These are phyloP conservation scores for Phytopythium oedochilum DNA, from an alignment of 352 stramenopile species.

Conservation along the genomic window DNA sequence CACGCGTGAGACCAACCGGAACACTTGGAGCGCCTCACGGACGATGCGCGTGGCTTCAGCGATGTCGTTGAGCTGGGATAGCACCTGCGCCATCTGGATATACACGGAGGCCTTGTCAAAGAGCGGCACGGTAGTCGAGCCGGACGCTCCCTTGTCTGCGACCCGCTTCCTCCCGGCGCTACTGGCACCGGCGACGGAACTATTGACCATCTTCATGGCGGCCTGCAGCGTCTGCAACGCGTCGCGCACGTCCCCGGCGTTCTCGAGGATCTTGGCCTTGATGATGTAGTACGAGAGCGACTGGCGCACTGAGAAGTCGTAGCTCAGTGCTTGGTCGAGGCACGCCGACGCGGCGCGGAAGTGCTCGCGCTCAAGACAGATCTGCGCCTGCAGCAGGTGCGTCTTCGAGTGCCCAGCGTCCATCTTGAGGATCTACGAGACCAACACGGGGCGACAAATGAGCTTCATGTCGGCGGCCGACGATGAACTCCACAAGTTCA, in stretches of 20 bases:
- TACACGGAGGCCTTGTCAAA: slow-evolving; percentile 88
- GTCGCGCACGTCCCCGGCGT: slow-evolving; percentile 70
- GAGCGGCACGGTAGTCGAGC: slow-evolving; percentile 29
- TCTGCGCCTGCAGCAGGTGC: slow-evolving; percentile 81
- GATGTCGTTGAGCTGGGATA: slow-evolving; percentile 76
- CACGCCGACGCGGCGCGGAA: slow-evolving; percentile 59
- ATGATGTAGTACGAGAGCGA: slow-evolving; percentile 85
- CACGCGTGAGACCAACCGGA: slow-evolving; percentile 24
- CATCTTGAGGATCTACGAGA: slow-evolving; percentile 64
- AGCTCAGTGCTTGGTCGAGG: slow-evolving; percentile 86
- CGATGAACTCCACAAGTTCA: too few relatives aligned
- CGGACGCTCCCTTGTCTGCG: not conserved
- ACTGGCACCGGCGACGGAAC: not conserved
- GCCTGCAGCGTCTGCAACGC: slow-evolving; percentile 72
- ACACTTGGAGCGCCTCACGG: slow-evolving; percentile 64
- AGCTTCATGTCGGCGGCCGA: not conserved
- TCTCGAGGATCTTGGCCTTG: slow-evolving; percentile 81
- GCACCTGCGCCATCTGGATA: slow-evolving; percentile 79
- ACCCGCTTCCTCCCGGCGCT: slow-evolving; percentile 8
- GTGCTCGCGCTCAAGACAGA: slow-evolving; percentile 78
- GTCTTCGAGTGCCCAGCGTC: slow-evolving; percentile 65
- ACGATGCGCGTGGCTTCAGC: slow-evolving; percentile 60
- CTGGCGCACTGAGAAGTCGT: slow-evolving; percentile 87
- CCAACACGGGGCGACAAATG: not conserved
- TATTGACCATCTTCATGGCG: slow-evolving; percentile 66